A percentile compares a stretch with the other conserved stretches of the same genome.
phyloP scores from a whole-genome alignment of 495 filamentous ascomycete genomes.

The Bombardia bombarda region DNA sequence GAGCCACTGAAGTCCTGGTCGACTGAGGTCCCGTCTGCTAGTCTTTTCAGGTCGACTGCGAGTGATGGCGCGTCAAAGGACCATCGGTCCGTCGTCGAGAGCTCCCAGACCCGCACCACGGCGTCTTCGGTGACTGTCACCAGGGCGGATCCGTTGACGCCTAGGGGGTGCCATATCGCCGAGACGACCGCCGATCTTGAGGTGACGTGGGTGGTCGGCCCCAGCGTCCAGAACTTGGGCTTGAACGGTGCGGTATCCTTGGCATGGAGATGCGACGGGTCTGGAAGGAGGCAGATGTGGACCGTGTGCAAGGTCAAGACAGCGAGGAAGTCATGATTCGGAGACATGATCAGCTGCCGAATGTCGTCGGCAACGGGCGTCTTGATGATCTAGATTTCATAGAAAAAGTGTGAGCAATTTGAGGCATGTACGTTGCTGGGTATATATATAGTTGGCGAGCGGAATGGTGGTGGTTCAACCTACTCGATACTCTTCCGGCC shows the following conservation, averaged over 20 bases:
- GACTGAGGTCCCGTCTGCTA: constrained; percentile 66
- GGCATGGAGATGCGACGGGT: constrained; percentile 60
- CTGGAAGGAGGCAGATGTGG: constrained; percentile 71
- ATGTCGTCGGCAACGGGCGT: constrained; percentile 68
- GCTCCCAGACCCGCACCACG: constrained; percentile 79
- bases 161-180: constrained; percentile 81
- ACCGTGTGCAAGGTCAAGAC: constrained; percentile 78
- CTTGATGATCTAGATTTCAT: constrained; percentile 51
- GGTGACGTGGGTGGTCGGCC: constrained; percentile 81
- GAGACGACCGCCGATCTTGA: constrained; percentile 69
- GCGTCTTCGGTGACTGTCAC: constrained; percentile 83
- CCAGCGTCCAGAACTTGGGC: constrained; percentile 74
- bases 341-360: constrained; percentile 72
- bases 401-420: neutral
- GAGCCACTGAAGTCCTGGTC: constrained; percentile 71
- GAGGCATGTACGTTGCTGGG: too few relatives aligned
- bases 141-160: constrained; percentile 59
- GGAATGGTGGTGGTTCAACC: constrained; percentile 12
- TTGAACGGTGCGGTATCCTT: constrained; percentile 57
- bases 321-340: constrained; percentile 68
- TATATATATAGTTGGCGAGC: too few relatives aligned
- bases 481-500: constrained; percentile 39
- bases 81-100: constrained; percentile 69
- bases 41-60: constrained; percentile 71
- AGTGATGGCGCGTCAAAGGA: constrained; percentile 77